phyloP scores from a whole-genome alignment of 202 grass and related monocot species.

The Hordeum pubiflorum region DNA sequence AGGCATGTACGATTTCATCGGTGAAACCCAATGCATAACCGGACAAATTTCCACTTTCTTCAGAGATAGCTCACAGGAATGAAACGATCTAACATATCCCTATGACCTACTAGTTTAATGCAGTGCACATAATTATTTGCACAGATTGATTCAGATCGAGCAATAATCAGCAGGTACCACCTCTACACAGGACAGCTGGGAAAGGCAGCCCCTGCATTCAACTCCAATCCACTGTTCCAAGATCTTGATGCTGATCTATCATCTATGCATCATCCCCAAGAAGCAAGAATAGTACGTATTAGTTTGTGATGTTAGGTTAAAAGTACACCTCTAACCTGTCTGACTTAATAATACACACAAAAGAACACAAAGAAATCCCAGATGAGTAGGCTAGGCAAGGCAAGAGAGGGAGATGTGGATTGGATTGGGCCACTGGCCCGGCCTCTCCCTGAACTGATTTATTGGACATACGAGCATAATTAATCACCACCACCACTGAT shows the following conservation, averaged over 20 bases:
- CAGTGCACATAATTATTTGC: constrained; percentile 1
- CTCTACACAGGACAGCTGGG: constrained; percentile 12
- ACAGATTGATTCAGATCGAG: constrained; percentile 1
- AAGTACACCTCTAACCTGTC: constrained; percentile 20
- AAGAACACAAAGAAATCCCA: constrained; percentile 15
- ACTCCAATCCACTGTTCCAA: constrained; percentile 23
- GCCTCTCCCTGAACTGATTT: not conserved
- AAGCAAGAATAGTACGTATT: not conserved
- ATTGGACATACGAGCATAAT: not conserved
- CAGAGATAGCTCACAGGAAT: not conserved
- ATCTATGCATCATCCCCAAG: not conserved
- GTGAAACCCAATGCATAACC: not conserved
- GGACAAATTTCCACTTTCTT: not conserved
- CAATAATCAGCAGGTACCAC: not conserved
- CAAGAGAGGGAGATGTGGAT: constrained; percentile 14
- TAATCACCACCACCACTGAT: not conserved
- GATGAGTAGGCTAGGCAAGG: not conserved
- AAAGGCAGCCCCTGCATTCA: not conserved
- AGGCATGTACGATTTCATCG: too few relatives aligned
- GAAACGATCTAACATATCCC: not conserved
- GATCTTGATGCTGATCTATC: constrained; percentile 26
- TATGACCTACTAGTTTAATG: not conserved
- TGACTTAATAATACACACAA: constrained; percentile 13
- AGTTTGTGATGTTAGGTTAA: constrained; percentile 23
- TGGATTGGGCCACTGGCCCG: not conserved